Percentiles rank a stretch among this genome's conserved stretches.
These are phyloP conservation scores for Otatea glauca DNA, from an alignment of 176 grass and related monocot genomes.

Conservation along the genomic window DNA sequence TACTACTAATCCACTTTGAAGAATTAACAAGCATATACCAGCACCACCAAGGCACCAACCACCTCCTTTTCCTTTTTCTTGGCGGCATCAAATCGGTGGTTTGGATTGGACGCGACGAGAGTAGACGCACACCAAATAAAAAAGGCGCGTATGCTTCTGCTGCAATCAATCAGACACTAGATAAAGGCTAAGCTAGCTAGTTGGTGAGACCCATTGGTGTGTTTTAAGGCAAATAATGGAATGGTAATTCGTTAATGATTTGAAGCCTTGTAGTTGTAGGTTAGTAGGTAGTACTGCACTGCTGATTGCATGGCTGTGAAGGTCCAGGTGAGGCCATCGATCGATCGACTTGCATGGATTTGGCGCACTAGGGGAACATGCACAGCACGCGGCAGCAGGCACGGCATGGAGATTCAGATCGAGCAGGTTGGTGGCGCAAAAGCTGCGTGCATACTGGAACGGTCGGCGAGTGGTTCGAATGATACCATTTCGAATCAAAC, in stretches of 20 bases:
- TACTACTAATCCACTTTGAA: neutral
- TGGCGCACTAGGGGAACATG: neutral
- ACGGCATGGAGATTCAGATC: neutral
- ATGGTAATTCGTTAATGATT: neutral
- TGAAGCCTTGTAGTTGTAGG: neutral
- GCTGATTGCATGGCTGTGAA: neutral
- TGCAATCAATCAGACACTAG: slow-evolving; percentile 21
- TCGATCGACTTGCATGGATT: neutral
- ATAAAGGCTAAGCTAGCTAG: neutral
- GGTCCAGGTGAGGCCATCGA: no score
- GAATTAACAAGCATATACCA: no score
- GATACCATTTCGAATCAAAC: neutral
- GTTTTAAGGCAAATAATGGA: neutral
- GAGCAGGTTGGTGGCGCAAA: neutral
- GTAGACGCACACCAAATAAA: neutral
- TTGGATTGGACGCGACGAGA: slow-evolving; percentile 17
- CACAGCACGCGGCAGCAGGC: neutral
- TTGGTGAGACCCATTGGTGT: neutral
- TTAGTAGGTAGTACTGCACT: neutral
- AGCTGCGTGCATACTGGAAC: neutral
- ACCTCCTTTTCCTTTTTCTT: neutral
- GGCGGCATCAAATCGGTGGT: slow-evolving; percentile 15
- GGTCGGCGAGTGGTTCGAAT: neutral
- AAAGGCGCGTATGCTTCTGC: slow-evolving; percentile 2
- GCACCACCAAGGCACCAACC: slow-evolving; percentile 12